Base-by-base conservation (phyloP, 352 stramenopile genomes). In the Phytophthora aleatoria region DNA sequence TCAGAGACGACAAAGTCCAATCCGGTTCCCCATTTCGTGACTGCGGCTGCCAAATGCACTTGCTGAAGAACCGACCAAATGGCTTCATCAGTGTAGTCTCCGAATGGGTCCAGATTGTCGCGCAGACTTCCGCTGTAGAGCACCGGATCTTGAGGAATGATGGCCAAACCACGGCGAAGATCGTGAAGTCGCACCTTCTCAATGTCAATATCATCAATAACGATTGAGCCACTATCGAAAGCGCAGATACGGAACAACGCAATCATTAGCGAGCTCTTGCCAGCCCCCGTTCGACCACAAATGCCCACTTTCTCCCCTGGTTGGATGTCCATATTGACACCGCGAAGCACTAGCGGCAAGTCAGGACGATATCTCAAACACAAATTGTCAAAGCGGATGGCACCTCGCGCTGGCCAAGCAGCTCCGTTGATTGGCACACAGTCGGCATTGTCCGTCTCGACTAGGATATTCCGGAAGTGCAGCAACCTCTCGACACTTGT, bases 51-150 rank as follows among this genome's bases (percentile, higher is more conserved):
- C 87, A 84, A 56, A 74, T 68, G 91, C 12, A 85, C 74, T n/a
- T 77, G 48, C 58, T 86, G 72, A 13, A 92, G 45, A 1, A 87
- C 77, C 26, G 86, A 73, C 69, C 86, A 87, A 12, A 97, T 71
- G 13, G 52, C 74, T 2, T 74, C 71, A 43, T 97, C 89, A 12
- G 54, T 70, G 74, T 91, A 95, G 42, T 91, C 57, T 24, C 76
- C 66, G 59, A 96, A 97, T 16, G 95, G 94, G 62, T 98, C 93
- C 5, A 98, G 67, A 74, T 98, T 98, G n/a, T 83, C 85, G 9
- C 91, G 78, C 7, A 98, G 71, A 16, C 79, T 90, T 12, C 94
- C 94, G 43, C 77, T 90, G 67, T 97, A 98, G 20, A 98, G 65
- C n/a, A 98, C 89, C 10, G 95, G 92, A 62, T 98, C 91, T 53